Evolutionary conservation across 495 filamentous ascomycete genomes (phyloP), one percentile per base, ranked within the genome.

Genomic region (Tetracladium setigerum): DNA sequence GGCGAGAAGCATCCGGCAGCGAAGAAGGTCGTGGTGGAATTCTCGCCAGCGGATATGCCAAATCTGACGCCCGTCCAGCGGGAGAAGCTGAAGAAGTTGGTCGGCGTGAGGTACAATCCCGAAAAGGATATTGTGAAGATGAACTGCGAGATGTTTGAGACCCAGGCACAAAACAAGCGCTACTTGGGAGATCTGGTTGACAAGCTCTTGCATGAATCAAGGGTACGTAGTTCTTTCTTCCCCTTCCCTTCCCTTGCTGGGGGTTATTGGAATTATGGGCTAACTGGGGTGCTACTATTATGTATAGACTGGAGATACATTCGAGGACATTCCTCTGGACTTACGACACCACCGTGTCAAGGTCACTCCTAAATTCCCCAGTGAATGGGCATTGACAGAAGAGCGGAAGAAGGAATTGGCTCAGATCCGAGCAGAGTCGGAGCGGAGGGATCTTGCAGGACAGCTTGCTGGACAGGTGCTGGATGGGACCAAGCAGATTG

Each of bases 81-180:
- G 47, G 61, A 73, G 58, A 97, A 95, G 59, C 70, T 98, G 53
- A 81, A 86, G 61, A 97, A 96, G 70, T 70, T 98, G 18, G 79
- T 78, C 22, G 94, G 92, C 4, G 61, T 78, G n/a, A 82, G 92
- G 52, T 97, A 89, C 74, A 92, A 99, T 68, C 91, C 89, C 2
- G 72, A 82, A 44, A 92, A 76, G 47, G 82, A 88, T 52, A 74
- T 88, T 54, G 76, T 95, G 38, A 86, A 84, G 66, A 95, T 99
- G 78, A 87, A 84, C 56, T 87, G 86, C 67, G 92, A 97, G 66
- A 81, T 82, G 63, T 95, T 87, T 59, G 74, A 82, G 60, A 83
- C 86, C 31, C 82, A 83, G 54, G 89, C 89, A 11, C 91, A 96
- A 69, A 99, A 99, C 69, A 99, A 97, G 70, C 82, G 89, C 6